Evolutionary conservation across 2,329 filamentous ascomycete species (phyloP).

Genomic region (Sporothrix curviconia): DNA sequence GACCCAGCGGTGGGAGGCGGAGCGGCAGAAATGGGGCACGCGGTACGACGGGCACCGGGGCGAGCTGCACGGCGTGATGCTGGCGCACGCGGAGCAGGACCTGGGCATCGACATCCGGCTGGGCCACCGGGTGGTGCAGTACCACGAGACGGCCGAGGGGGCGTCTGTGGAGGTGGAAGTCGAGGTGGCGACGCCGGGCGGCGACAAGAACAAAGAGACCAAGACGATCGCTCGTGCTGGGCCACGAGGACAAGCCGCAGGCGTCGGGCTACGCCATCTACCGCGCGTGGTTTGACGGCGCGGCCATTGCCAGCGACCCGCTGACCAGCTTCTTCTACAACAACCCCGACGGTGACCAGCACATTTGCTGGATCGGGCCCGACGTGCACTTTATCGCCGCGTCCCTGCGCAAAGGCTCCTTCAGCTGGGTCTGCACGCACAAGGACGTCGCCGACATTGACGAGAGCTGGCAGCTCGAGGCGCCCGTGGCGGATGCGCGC

Average conservation of each 20-base stretch:
- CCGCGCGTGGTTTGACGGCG: constrained; percentile 47
- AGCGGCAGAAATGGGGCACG: too few species aligned
- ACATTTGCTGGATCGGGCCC: constrained; percentile 52
- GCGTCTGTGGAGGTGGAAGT: constrained; percentile 40
- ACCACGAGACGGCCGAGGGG: too few species aligned
- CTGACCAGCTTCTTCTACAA: constrained; percentile 47
- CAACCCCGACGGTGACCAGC: constrained; percentile 51
- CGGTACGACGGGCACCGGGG: constrained; percentile 56
- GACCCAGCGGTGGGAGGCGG: too few species aligned
- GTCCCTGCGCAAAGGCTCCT: constrained; percentile 48
- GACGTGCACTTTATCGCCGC: constrained; percentile 52
- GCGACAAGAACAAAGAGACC: too few species aligned
- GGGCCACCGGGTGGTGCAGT: constrained; percentile 43
- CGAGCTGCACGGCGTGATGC: constrained; percentile 53
- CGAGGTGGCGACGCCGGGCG: constrained; percentile 50
- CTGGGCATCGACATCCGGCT: constrained; percentile 50
- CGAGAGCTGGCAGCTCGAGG: constrained; percentile 48
- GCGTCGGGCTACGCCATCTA: constrained; percentile 46
- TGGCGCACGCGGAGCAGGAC: constrained; percentile 49
- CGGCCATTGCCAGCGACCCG: constrained; percentile 45
- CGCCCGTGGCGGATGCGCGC: too few species aligned
- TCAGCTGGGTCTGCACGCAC: constrained; percentile 54
- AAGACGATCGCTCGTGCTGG: constrained; percentile 45
- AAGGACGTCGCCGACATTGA: constrained; percentile 47
- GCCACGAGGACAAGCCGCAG: constrained; percentile 45